A percentile compares a stretch with the other conserved stretches of the same genome.
These are phyloP conservation scores for Aspergillus wentii DNA, from an alignment of 495 filamentous ascomycete species.

Conservation along the genomic window DNA sequence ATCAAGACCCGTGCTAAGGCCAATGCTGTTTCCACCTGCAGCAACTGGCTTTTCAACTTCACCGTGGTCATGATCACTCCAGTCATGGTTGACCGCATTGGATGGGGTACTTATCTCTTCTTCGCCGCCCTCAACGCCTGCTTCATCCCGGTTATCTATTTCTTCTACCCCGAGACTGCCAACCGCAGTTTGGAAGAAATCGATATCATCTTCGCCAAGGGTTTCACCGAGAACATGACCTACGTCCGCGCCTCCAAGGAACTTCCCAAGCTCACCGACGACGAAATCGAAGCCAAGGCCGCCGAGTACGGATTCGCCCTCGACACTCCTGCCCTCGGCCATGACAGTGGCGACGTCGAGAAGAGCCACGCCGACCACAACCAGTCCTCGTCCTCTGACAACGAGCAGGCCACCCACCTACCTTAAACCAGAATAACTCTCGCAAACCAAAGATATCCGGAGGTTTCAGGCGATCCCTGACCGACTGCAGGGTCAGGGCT, in stretches of 20 bases:
- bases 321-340: too few species aligned
- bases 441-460: too few species aligned
- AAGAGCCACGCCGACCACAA: constrained; percentile 17
- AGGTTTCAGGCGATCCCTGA: too few species aligned
- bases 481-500: too few species aligned
- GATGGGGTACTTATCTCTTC: constrained; percentile 77
- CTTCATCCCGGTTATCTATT: constrained; percentile 70
- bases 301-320: constrained; percentile 61
- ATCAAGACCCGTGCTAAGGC: constrained; percentile 70
- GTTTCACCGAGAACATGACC: constrained; percentile 65
- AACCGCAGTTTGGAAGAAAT: constrained; percentile 72
- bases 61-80: constrained; percentile 78
- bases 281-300: constrained; percentile 60
- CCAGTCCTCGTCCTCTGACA: too few species aligned
- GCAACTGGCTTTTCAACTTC: constrained; percentile 82
- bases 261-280: constrained; percentile 58
- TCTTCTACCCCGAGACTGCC: constrained; percentile 74
- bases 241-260: constrained; percentile 69
- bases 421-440: too few species aligned
- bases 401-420: too few species aligned
- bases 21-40: constrained; percentile 70
- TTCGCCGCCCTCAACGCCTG: constrained; percentile 65
- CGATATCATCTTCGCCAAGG: constrained; percentile 78
- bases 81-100: constrained; percentile 60
- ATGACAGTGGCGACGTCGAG: constrained; percentile 26